Evolutionary conservation across 2,329 filamentous ascomycete species (phyloP), one percentile per base, ranked within the genome.

Genomic region (Aspergillus flavus): DNA sequence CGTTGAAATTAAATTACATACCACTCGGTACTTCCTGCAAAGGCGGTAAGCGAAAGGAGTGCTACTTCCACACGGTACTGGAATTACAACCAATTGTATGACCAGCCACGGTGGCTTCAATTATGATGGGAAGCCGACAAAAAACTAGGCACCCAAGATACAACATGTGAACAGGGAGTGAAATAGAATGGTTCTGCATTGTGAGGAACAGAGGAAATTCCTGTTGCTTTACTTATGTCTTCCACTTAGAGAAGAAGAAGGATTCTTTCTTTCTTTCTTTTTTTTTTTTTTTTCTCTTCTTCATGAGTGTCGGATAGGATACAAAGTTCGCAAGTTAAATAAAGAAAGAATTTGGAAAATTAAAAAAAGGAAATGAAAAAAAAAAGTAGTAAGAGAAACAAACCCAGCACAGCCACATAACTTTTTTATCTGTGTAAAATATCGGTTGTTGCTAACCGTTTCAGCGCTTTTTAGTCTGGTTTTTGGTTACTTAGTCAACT

Each of bases 51-150:
- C 21, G n/a, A 16, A 23, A 10, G 28, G 19, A 32, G 52, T 12
- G 11, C 52, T 23, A n/a, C 39, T 9, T 10, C 32, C 34, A 30
- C 55, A 60, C 46, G 48, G 57, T 58, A 62, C 34, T 28, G 56
- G 21, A 56, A 9, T 45, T 36, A 56, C 52, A 41, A 43, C 45
- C 12, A 52, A 26, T 34, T 28, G 28, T 28, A 66, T 43, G 39
- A 63, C 59, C 66, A 66, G 66, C 64, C 66, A 68, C 66, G 53
- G 66, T 68, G 66, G 64, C 66, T 66, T 66, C 39, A 59, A 60
- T 50, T 52, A 57, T 57, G 63, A 62, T 59, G 59, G 59, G 58
- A 61, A 57, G 52, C 28, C 45, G 39, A 58, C 57, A 55, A 21
- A 19, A 43, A 50, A 57, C 58, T 65, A 65, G 58, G 63, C 60